A percentile compares a stretch with the other conserved stretches of the same genome.
phyloP scores from a whole-genome alignment of 768 basidiomycete species.

The Leccinum truebloodii region DNA sequence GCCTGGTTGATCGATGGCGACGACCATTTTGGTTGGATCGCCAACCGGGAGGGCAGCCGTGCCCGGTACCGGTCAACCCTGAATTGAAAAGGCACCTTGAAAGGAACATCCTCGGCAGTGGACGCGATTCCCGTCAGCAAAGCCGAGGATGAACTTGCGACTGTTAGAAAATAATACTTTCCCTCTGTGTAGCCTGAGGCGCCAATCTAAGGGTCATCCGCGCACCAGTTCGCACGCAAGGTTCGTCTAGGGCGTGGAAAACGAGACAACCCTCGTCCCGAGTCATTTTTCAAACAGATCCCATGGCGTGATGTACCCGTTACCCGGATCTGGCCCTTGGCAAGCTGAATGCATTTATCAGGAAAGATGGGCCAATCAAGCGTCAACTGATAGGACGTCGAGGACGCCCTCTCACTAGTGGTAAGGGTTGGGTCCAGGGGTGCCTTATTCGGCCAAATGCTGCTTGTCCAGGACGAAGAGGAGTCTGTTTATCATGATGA shows the following conservation, averaged over 20 bases:
- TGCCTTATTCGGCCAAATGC: background rate
- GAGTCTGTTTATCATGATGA: background rate
- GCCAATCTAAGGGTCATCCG: background rate
- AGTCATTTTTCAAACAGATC: slow-evolving; percentile 51
- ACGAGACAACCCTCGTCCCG: slow-evolving; percentile 47
- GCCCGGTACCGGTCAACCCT: background rate
- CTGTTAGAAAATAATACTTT: background rate
- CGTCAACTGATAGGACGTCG: background rate
- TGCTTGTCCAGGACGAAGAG: background rate
- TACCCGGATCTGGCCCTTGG: background rate
- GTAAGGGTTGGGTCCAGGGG: slow-evolving; percentile 13
- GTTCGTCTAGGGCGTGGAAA: slow-evolving; percentile 22
- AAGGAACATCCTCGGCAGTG: background rate
- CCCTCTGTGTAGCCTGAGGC: background rate
- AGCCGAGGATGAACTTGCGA: background rate
- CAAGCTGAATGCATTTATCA: slow-evolving; percentile 29
- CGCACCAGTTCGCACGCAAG: background rate
- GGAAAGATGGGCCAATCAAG: slow-evolving; percentile 30
- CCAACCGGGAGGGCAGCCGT: background rate
- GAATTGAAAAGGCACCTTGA: background rate
- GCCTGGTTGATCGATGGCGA: slow-evolving; percentile 7
- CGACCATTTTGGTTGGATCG: background rate
- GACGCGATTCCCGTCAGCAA: background rate
- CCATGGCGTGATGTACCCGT: slow-evolving; percentile 23
- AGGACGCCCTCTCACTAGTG: background rate